Evolutionary conservation across 352 stramenopile genomes (phyloP), one percentile per base, ranked within the genome.

Genomic region (Globisporangium parvum): DNA sequence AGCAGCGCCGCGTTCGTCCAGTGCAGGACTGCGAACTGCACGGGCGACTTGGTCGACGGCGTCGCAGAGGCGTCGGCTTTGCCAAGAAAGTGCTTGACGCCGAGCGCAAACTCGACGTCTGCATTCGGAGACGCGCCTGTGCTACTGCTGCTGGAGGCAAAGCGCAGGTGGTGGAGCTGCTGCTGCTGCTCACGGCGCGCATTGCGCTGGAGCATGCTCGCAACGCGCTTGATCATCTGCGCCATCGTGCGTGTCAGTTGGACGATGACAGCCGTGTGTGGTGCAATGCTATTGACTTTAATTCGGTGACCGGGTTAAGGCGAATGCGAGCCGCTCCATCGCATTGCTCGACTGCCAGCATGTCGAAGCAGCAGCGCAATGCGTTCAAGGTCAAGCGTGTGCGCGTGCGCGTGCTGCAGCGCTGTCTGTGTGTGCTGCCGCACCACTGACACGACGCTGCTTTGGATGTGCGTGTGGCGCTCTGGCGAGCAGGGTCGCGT

Each of bases 1-100:
- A 69, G 54, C 55, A 88, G 75, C 28, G 83, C 83, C 0, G 83
- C 83, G 52, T 77, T 89, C 12, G 78, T 91, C 83, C 83, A 93
- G 65, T 91, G 80, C 18, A 89, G 57, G 44, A 91, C 62, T 20
- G 83, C 78, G 52, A 64, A 66, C 23, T 86, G 66, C 28, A 87
- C 65, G 8, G 68, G 70, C 2, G 67, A 51, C 39, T 76, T 79
- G 41, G 59, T 60, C 42, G 66, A 58, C 14, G 39, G 23, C 49
- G 68, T 48, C 1, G 50, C 47, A 1, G 45, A 51, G 2, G 59
- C 58, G 20, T 71, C 53, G 3, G 57, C 62, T 58, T 80, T 81
- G 44, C 75, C 71, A 50, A 87, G 46, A 24, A 88, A 55, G 40
- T 75, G 78, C 65, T 80, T 66, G 18, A 90, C 80, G 12, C 80